Base-by-base conservation (phyloP, 768 basidiomycete genomes). In the Thelephora aurantiotincta region DNA sequence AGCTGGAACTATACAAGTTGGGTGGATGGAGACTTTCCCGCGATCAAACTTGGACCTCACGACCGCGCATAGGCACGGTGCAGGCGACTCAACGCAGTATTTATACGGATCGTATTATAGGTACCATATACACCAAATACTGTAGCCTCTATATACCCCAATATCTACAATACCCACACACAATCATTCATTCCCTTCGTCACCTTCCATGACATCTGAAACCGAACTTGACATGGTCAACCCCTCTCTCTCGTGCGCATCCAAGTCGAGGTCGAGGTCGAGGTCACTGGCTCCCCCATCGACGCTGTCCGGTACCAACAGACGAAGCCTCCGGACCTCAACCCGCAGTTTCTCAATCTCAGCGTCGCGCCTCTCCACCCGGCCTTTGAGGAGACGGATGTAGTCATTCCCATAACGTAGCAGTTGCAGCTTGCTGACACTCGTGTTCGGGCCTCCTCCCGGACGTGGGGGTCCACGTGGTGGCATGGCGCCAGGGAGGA, bases 381-480 rank as follows among this genome's bases (percentile, higher is more conserved):
- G 75, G 14, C 67, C 80, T 51, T 84, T 84, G 56, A 96, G 71
- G 51, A 75, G 66, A 53, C 81, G 71, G 52, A 97, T 82, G 59
- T 73, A 93, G 60, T 91, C 85, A 61, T 97, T 97, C 33, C 86
- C 87, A 57, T 88, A 93, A 50, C 89, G 79, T 48, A 97, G 64
- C 34, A 97, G 67, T 63, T 94, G 92, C 48, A 96, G 68, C 69
- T 96, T 97, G 69, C 87, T 90, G 43, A 97, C 90, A 13, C 81
- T 82, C 57, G 92, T 84, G 63, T 97, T 97, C 9, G 92, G 92
- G n/a, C 92, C 91, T 2, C 77, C 72, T 45, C 85, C 75, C 20
- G 82, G 77, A 62, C 91, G 78, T 3, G 90, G 89, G 6, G 92
- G 85, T 0, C 93, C 84, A 7, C 92, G 74, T 1, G 92, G 92